phyloP scores from a whole-genome alignment of 495 filamentous ascomycete genomes.

The Choiromyces venosus region DNA sequence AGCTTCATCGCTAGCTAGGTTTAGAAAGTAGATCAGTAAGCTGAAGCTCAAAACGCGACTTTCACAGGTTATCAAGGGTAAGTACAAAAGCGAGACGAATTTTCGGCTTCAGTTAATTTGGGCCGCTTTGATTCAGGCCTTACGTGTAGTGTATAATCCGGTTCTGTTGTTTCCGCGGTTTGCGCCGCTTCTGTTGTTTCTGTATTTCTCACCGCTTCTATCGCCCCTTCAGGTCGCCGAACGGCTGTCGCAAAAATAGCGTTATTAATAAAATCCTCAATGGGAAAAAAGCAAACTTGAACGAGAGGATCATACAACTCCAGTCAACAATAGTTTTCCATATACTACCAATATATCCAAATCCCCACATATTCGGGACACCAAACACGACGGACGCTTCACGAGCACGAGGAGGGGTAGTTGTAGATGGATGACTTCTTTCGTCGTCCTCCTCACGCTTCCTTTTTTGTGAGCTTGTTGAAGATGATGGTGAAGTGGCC shows the following conservation, averaged over 20 bases:
- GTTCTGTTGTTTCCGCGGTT: background rate
- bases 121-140: background rate
- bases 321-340: background rate
- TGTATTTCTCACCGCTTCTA: background rate
- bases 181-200: background rate
- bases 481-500: constrained; percentile 18
- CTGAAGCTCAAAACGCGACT: background rate
- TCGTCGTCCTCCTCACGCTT: constrained; percentile 23
- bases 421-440: background rate
- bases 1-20: background rate
- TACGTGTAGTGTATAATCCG: background rate
- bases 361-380: background rate
- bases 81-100: background rate
- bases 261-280: background rate
- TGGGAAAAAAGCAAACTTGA: background rate
- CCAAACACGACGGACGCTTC: background rate
- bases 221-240: background rate
- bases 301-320: background rate
- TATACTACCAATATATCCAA: background rate
- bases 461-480: constrained; percentile 23
- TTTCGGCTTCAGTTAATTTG: background rate
- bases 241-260: background rate
- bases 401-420: background rate
- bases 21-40: background rate
- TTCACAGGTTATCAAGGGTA: background rate